Base-by-base conservation (phyloP, 352 stramenopile species). In the Globisporangium cylindrosporum region DNA sequence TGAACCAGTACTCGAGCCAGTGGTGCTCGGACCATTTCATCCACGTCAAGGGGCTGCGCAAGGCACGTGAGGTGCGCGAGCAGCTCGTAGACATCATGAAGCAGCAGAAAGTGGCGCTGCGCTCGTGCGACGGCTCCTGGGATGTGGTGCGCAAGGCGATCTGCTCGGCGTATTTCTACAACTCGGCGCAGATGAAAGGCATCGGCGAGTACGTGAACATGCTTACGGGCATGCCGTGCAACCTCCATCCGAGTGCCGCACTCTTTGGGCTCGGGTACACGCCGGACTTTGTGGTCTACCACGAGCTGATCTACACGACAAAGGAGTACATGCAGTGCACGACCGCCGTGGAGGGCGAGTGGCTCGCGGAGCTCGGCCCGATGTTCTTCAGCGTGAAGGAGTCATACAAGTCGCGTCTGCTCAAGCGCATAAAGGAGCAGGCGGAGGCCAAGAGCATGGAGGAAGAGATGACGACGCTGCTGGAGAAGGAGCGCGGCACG, bases 131-230 rank as follows among this genome's bases (percentile, higher is more conserved):
- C 54, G 92, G 90, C 38, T 86, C 89, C 51, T 99, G 97, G 97
- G 97, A 99, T 81, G 87, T 98, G 3, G 94, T 99, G 48, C 91
- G 98, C 38, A 99, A 99, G 80, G 93, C 97, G 0, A 99, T 99
- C 73, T 99, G 98, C 80, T 99, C 97, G 22, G 97, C 97, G 14
- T 99, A 99, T 79, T 99, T 99, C 71, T 99, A 99, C 93, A 99
- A 99, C 71, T 97, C 91, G 56, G 97, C 97, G 12, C 97, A 99
- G 72, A 98, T 99, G 75, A 99, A 99, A 81, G 97, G 97, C 22
- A 99, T 99, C 64, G 97, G 97, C 29, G 97, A 99, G 77, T 99
- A 99, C 77, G 96, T 99, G n/a, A 99, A 99, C 78, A 98, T 99
- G 93, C 80, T 99, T 22, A 99, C 93, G 38, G 97, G 97, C 18